A percentile compares a stretch with the other conserved stretches of the same genome.
Evolutionary conservation across 2,329 filamentous ascomycete genomes (phyloP).

Genomic region (Cladophialophora psammophila): DNA sequence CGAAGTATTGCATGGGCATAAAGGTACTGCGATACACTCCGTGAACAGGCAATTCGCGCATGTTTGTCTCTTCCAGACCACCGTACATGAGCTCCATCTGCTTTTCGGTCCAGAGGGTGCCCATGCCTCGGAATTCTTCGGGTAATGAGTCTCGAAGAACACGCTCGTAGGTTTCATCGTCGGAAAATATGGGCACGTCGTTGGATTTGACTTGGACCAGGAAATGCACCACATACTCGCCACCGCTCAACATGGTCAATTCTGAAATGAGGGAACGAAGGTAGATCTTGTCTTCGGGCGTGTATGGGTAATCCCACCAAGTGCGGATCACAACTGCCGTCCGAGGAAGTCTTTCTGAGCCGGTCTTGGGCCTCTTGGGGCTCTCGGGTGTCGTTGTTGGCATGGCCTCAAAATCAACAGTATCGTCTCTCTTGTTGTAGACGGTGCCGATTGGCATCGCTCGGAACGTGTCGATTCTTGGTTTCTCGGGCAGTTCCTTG

Average conservation of each 20-base stretch:
- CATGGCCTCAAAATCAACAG: conserved; percentile 18
- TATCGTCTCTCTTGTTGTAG: conserved; percentile 29
- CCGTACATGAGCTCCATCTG: conserved; percentile 93
- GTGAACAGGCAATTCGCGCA: conserved; percentile 77
- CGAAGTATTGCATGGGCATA: conserved; percentile 95
- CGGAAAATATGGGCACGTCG: conserved; percentile 80
- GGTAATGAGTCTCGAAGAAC: conserved; percentile 76
- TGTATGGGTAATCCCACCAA: conserved; percentile 81
- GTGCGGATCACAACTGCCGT: conserved; percentile 81
- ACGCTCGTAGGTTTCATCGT: conserved; percentile 73
- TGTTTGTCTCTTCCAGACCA: conserved; percentile 79
- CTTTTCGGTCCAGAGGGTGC: conserved; percentile 90
- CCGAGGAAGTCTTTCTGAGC: conserved; percentile 53
- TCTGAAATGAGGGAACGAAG: conserved; percentile 83
- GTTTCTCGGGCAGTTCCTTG: conserved; percentile 48
- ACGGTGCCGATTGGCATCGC: conserved; percentile 35
- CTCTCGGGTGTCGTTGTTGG: conserved; percentile 7
- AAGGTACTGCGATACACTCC: conserved; percentile 91
- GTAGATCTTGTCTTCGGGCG: conserved; percentile 77
- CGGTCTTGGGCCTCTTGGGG: conserved; percentile 40
- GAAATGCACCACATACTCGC: conserved; percentile 83
- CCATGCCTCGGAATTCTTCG: conserved; percentile 85
- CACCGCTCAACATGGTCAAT: conserved; percentile 76
- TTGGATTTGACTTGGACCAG: conserved; percentile 84
- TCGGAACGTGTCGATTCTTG: conserved; percentile 46